Evolutionary conservation across 768 basidiomycete species (phyloP), one percentile per base, ranked within the genome.

Genomic region (Terana coerulea): DNA sequence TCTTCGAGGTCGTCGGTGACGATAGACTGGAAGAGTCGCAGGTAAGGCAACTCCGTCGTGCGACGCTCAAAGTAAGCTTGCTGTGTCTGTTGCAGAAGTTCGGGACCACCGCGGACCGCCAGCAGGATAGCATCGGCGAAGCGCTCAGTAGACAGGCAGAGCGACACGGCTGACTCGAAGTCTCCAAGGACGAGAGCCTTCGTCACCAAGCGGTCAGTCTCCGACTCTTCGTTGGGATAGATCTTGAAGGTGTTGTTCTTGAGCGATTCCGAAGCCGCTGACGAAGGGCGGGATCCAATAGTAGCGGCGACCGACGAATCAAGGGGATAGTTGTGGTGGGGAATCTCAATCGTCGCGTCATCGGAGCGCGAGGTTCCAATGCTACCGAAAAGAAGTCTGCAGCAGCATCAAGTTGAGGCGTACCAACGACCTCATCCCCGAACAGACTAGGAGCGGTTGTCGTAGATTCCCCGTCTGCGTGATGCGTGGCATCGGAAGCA

Each of bases 221-320:
- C 89, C 9, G 85, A 86, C 67, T 95, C 94, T 35, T 92, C 88
- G 8, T 72, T 62, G 0, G 94, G 91, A 63, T 94, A 95, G 57
- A 98, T 95, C 68, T 77, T 84, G 77, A 99, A 99, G 1, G 84
- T 86, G 58, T 85, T 87, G 57, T 74, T 83, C 70, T 88, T 93
- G 62, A 85, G 67, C 2, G 69, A 74, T 57, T 91, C 88, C 0
- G 85, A 87, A 0, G 83, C 79, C 30, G 88, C 77, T 6, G 91
- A 93, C 0, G 91, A 91, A 2, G 93, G 84, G 2, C 91, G 77
- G 2, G 91, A 94, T n/a, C 95, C 95, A 24, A 91, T 78, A 0
- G 95, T 99, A 0, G 95, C 95, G 17, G 95, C 95, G 12, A 95
- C 93, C 2, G 91, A 93, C 0, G 94, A 95, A 62, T 93, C 93